These are phyloP conservation scores for Pleurotus citrinopileatus DNA, from an alignment of 768 basidiomycete genomes.

Conservation along the genomic window DNA sequence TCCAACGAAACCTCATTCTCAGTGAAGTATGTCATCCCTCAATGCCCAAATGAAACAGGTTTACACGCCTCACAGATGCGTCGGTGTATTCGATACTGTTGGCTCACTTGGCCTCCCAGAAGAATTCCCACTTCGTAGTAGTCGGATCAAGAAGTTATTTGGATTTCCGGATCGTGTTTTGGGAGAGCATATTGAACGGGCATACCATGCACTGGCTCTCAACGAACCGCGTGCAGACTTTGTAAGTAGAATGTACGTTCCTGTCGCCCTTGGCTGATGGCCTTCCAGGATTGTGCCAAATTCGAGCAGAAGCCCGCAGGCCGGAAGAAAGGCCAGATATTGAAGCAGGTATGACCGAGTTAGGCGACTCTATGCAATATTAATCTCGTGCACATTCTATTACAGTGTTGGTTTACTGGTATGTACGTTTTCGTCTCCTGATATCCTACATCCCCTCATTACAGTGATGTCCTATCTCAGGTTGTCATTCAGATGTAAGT, in stretches of 20 bases:
- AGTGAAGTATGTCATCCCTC: constrained; percentile 47
- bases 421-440: constrained; percentile 13
- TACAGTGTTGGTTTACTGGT: constrained; percentile 73
- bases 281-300: constrained; percentile 52
- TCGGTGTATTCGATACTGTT: constrained; percentile 81
- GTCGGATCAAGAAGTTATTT: constrained; percentile 37
- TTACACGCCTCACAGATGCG: constrained; percentile 36
- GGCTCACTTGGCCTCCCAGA: constrained; percentile 69
- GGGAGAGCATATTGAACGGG: constrained; percentile 60
- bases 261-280: background rate
- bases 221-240: constrained; percentile 69
- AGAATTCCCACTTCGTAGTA: constrained; percentile 48
- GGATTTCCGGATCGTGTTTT: constrained; percentile 61
- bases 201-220: constrained; percentile 69
- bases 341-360: constrained; percentile 49
- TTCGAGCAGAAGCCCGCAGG: constrained; percentile 58
- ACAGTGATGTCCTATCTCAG: constrained; percentile 15
- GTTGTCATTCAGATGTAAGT: constrained; percentile 42
- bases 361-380: background rate
- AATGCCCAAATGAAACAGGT: background rate
- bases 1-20: constrained; percentile 48
- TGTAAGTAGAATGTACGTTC: constrained; percentile 33
- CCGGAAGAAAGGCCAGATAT: constrained; percentile 48
- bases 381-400: background rate
- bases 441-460: background rate